phyloP scores from a whole-genome alignment of 495 filamentous ascomycete genomes.

The Penicillium soppii region DNA sequence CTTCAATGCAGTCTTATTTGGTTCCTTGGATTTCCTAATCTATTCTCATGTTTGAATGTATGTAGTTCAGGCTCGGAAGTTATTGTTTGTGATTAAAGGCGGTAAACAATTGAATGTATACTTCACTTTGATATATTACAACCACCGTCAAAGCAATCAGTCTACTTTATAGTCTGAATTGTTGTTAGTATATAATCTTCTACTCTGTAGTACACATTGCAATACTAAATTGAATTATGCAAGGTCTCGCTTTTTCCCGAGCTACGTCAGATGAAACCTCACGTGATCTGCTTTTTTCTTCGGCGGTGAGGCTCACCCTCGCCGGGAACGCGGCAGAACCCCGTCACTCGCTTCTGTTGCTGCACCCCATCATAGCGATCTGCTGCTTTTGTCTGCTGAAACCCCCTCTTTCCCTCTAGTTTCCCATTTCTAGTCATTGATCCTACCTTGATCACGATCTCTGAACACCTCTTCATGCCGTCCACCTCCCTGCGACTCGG shows the following conservation, averaged over 20 bases:
- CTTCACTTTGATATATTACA: not conserved
- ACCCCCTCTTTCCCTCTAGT: slow-evolving; percentile 15
- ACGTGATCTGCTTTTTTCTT: slow-evolving; percentile 26
- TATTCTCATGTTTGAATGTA: not conserved
- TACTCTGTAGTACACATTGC: too few relatives aligned
- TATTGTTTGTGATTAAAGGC: not conserved
- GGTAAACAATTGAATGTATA: not conserved
- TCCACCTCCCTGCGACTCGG: slow-evolving; percentile 31
- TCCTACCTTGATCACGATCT: slow-evolving; percentile 3
- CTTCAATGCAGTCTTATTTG: not conserved
- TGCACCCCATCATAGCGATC: slow-evolving; percentile 30
- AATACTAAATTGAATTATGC: not conserved
- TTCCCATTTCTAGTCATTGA: slow-evolving; percentile 15
- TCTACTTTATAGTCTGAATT: not conserved
- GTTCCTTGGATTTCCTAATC: not conserved
- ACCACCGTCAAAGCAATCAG: not conserved
- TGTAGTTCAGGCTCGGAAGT: not conserved
- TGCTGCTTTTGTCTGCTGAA: slow-evolving; percentile 23
- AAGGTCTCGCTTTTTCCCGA: slow-evolving; percentile 4
- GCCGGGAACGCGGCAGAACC: slow-evolving; percentile 30
- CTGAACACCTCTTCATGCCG: slow-evolving; percentile 32
- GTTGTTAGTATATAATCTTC: not conserved
- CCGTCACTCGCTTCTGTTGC: slow-evolving; percentile 35
- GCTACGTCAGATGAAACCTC: slow-evolving; percentile 22
- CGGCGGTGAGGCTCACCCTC: slow-evolving; percentile 32